Evolutionary conservation across 306 rosid species (phyloP), one percentile per base, ranked within the genome.

Genomic region (Datisca glomerata): DNA sequence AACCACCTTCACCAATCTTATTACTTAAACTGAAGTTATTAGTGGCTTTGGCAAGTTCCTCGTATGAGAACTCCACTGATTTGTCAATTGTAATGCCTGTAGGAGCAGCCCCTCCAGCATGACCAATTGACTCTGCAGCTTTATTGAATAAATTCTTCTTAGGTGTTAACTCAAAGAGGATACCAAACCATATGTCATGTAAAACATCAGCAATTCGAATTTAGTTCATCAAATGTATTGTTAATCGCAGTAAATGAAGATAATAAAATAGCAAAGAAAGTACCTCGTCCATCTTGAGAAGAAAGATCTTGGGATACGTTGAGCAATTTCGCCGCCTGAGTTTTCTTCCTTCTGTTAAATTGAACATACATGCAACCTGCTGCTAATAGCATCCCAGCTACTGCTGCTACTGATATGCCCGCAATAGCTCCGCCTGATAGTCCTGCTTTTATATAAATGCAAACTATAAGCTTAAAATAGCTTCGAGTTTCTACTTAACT

Each of bases 1-100:
- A 81, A 57, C 91, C 96, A 49, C 94, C 91, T 73, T 81, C 75
- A 34, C 94, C 96, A 53, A 86, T 81, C 67, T 81, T 81, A 44
- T 73, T 57, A 29, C 73, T 80, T 38, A 73, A 15, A 48, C 78
- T 86, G 60, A 86, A 86, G 67, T 86, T 51, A 65, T 75, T 63
- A 40, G 94, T 81, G 20, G 91, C 92, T 25, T 43, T 65, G 12
- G 91, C 70, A 47, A 86, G 80, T 71, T 86, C 94, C 57, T 86
- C 83, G 22, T 60, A 75, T 6, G 92, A 57, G 65, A 86, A 78
- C 32, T 81, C 84, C 57, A 79, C 66, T 44, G 94, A 81, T 60
- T 81, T 81, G 35, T 71, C 73, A 20, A 71, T 74, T 14, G 79
- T 63, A 43, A 81, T 70, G 40, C 81, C 73, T 7, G 73, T 49